Evolutionary conservation across 2,329 filamentous ascomycete genomes (phyloP).

Genomic region (Fusarium gaditjirri): DNA sequence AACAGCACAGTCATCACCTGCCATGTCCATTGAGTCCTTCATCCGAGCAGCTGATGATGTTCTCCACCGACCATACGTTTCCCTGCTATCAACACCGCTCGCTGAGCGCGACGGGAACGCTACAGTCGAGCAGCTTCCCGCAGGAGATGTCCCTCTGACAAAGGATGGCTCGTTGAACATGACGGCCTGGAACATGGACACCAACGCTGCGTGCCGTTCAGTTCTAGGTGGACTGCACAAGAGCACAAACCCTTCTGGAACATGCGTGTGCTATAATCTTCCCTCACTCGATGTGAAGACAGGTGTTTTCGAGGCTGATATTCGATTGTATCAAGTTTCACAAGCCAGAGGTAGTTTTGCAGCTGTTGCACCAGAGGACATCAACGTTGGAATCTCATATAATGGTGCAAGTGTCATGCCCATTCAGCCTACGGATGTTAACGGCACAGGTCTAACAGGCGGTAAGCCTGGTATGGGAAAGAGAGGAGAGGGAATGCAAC

Average conservation of each 20-base stretch:
- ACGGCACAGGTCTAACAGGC: constrained; percentile 40
- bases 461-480: constrained; percentile 30
- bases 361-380: constrained; percentile 61
- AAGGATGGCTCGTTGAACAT: constrained; percentile 61
- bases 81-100: constrained; percentile 31
- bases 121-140: constrained; percentile 28
- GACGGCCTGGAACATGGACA: constrained; percentile 66
- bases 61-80: constrained; percentile 45
- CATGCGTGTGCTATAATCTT: constrained; percentile 86
- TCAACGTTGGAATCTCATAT: constrained; percentile 66
- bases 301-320: constrained; percentile 80
- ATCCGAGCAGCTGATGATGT: constrained; percentile 47
- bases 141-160: constrained; percentile 50
- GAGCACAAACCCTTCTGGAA: constrained; percentile 78
- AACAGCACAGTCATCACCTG: constrained; percentile 27
- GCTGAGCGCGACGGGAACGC: constrained; percentile 27
- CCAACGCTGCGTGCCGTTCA: constrained; percentile 67
- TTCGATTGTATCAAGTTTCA: constrained; percentile 78
- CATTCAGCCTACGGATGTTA: constrained; percentile 41
- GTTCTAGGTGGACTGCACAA: constrained; percentile 65
- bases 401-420: constrained; percentile 58
- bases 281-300: constrained; percentile 73
- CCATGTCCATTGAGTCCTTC: constrained; percentile 18
- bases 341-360: constrained; percentile 65
- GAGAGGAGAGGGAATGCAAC: constrained; percentile 47